Evolutionary conservation across 2,329 filamentous ascomycete genomes (phyloP).

Genomic region (Cercospora citrullina): DNA sequence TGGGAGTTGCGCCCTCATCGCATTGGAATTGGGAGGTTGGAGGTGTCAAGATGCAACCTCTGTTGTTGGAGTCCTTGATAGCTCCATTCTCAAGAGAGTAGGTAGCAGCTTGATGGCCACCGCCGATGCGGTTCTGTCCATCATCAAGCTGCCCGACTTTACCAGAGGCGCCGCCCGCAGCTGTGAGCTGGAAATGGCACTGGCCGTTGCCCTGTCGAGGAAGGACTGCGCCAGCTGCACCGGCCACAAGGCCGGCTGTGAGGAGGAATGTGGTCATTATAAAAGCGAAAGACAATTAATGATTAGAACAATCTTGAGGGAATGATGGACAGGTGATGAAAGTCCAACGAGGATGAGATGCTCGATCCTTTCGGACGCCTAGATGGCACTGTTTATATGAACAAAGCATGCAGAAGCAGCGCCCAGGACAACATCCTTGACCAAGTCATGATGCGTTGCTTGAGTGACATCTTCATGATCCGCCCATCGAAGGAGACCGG

Average conservation of each 20-base stretch:
- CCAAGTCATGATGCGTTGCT: background rate
- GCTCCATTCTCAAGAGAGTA: background rate
- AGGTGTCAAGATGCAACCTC: background rate
- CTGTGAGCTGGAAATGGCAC: background rate
- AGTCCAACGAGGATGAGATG: background rate
- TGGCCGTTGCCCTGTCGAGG: background rate
- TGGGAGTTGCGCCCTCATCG: background rate
- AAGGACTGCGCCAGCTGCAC: background rate
- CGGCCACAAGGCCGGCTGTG: background rate
- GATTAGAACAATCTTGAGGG: background rate
- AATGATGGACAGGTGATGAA: background rate
- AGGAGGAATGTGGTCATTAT: background rate
- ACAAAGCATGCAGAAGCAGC: background rate
- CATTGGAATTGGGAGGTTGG: background rate
- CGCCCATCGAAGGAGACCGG: background rate
- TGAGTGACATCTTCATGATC: background rate
- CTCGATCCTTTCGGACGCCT: background rate
- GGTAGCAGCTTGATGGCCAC: background rate
- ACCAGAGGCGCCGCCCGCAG: background rate
- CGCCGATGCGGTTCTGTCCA: background rate
- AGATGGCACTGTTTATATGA: background rate
- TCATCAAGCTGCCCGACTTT: background rate
- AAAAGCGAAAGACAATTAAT: background rate
- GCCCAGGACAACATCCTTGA: background rate
- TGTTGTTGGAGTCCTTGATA: background rate